Base-by-base conservation (phyloP, 495 filamentous ascomycete genomes). In the Alectoria sarmentosa region DNA sequence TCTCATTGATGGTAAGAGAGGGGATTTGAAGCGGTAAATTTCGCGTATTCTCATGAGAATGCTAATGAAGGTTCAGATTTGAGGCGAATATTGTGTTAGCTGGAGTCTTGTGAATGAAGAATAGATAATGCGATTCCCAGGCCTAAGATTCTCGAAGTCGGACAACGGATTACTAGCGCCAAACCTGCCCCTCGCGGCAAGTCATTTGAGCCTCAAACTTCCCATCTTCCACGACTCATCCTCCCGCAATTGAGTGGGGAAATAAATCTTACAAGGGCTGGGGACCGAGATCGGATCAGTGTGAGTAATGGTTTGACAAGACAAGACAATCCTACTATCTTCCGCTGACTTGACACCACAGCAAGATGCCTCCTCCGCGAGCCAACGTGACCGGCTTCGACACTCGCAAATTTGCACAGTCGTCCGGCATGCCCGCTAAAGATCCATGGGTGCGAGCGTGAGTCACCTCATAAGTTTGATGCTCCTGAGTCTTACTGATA, bases 381-480 rank as follows among this genome's bases (percentile, higher is more conserved):
- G 76, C 82, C 58, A 89, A 88, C 82, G 83, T 91, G 82, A 93
- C 90, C 67, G 89, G 91, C 76, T 95, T 96, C 83, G 84, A 93
- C 76, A 73, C 87, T 68, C 79, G 78, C 73, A 86, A 90, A 71
- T 84, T 91, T 75, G 86, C 83, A 70, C 82, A 82, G 59, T 80
- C 91, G 28, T 78, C 89, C 65, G 83, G 83, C 41, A 79, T 79
- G 66, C 82, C 84, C 62, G 82, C 83, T 74, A 86, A 88, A 73
- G 95, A 98, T 74, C 94, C 94, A 48, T 98, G 94, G 94, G 85
- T 83, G 73, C 78, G 87, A 80, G 70, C 79, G 92, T 96, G 76
- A 56, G 80, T 41, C 11, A 19, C 60, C 23, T 46, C 21, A 4
- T 30, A 8, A 26, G 5, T 21, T 30, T 41, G 1, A 23, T 3